Evolutionary conservation across 2,329 filamentous ascomycete species (phyloP).

Genomic region (Tothia fuscella): DNA sequence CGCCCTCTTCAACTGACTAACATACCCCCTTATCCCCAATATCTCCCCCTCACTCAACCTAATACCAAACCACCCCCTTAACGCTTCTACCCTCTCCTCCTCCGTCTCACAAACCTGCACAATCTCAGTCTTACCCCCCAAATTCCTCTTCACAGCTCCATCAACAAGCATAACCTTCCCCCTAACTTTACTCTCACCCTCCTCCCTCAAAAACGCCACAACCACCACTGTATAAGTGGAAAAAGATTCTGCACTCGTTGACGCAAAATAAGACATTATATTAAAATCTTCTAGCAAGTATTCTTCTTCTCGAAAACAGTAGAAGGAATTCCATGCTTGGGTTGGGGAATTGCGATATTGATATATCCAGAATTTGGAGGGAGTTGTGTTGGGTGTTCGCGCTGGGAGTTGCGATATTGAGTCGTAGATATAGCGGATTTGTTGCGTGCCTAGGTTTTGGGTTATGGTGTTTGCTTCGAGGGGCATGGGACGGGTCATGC

Average conservation of each 20-base stretch:
- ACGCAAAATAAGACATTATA: slow-evolving; percentile 23
- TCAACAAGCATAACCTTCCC: slow-evolving; percentile 1
- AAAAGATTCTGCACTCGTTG: not conserved
- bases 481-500: slow-evolving; percentile 45
- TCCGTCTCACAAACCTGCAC: not conserved
- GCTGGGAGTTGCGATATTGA: not conserved
- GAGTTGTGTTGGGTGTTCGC: slow-evolving; percentile 24
- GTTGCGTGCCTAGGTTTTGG: slow-evolving; percentile 10
- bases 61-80: slow-evolving; percentile 2
- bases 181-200: slow-evolving; percentile 13
- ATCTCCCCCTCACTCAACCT: slow-evolving; percentile 3
- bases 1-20: not conserved
- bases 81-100: not conserved
- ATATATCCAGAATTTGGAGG: slow-evolving; percentile 49
- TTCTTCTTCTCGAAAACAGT: slow-evolving; percentile 29
- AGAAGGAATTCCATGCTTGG: slow-evolving; percentile 30
- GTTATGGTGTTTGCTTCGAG: slow-evolving; percentile 39
- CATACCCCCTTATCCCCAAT: not conserved
- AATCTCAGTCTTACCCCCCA: not conserved
- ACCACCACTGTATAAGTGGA: slow-evolving; percentile 23
- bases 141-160: not conserved
- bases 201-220: slow-evolving; percentile 27
- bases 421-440: not conserved
- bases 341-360: slow-evolving; percentile 36
- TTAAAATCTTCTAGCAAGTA: slow-evolving; percentile 29